Evolutionary conservation across 306 rosid species (phyloP).

Genomic region (Cucumis cinereus): DNA sequence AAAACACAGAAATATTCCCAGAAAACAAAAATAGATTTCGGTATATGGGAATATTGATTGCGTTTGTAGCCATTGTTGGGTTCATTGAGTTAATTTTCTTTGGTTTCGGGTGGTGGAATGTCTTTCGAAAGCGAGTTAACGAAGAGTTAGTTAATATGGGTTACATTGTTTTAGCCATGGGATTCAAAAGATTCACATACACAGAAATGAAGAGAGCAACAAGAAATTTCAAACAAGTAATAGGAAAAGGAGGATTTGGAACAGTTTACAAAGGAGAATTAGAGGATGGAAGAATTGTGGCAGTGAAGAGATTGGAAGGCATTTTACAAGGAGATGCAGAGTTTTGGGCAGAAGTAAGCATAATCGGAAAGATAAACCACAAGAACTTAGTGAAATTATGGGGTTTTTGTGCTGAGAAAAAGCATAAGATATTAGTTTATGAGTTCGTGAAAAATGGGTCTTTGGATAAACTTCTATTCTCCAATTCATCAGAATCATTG

Average conservation of each 20-base stretch:
- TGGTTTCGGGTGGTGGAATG: constrained; percentile 21
- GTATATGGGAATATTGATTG: not conserved
- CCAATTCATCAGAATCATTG: not conserved
- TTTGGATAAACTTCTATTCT: constrained; percentile 20
- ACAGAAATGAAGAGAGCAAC: constrained; percentile 23
- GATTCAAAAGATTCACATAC: constrained; percentile 19
- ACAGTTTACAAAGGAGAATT: constrained; percentile 21
- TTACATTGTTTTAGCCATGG: constrained; percentile 18
- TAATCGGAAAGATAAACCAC: constrained; percentile 33
- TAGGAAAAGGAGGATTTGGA: constrained; percentile 26
- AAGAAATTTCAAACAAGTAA: constrained; percentile 15
- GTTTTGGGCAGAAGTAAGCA: constrained; percentile 38
- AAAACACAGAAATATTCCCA: not conserved
- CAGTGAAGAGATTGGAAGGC: constrained; percentile 33
- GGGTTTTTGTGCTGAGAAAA: constrained; percentile 26
- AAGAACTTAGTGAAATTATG: constrained; percentile 26
- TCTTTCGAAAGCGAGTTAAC: constrained; percentile 6
- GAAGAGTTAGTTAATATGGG: constrained; percentile 24
- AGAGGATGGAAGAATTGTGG: constrained; percentile 22
- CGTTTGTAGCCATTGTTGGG: not conserved
- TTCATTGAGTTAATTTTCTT: constrained; percentile 14
- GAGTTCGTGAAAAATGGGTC: constrained; percentile 27
- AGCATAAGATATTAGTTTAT: constrained; percentile 25
- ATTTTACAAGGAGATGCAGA: constrained; percentile 26
- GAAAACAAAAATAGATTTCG: not conserved